Conservation (phyloP, 108 stramenopile species). For the Cylindrotheca closterium region DNA sequence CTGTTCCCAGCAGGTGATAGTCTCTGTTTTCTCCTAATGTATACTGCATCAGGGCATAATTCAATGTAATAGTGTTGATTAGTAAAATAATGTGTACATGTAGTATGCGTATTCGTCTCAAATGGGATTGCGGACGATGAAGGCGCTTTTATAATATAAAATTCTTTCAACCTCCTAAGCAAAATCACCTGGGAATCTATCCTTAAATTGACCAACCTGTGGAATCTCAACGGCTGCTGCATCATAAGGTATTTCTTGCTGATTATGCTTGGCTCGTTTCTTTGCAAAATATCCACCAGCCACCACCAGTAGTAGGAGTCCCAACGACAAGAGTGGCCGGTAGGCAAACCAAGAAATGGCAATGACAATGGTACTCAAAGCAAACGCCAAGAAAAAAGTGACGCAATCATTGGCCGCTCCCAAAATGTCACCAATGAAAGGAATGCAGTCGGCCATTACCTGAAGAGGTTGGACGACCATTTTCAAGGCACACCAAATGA, state of each 20-base stretch:
- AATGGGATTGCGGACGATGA: no score
- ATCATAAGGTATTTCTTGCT: background rate
- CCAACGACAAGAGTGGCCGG: conserved; percentile 11
- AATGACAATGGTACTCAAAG: conserved; percentile 8
- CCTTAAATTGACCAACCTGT: background rate
- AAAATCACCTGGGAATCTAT: background rate
- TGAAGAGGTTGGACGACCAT: conserved; percentile 29
- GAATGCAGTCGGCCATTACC: conserved; percentile 31
- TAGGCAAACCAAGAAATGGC: conserved; percentile 10
- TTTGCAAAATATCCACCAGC: background rate
- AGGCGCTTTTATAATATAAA: no score
- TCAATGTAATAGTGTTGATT: no score
- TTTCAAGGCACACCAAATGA: conserved; percentile 28
- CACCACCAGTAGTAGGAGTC: background rate
- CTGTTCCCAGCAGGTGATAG: no score
- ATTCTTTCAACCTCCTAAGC: no score
- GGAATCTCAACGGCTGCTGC: background rate
- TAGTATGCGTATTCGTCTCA: no score
- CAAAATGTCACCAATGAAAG: conserved; percentile 29
- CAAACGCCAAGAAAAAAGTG: conserved; percentile 7
- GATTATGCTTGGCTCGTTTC: background rate
- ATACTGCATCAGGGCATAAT: no score
- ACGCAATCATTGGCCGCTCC: conserved; percentile 1
- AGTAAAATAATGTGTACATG: no score
- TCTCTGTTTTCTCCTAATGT: no score